Evolutionary conservation across 306 rosid species (phyloP).

Genomic region (Casuarina equisetifolia): DNA sequence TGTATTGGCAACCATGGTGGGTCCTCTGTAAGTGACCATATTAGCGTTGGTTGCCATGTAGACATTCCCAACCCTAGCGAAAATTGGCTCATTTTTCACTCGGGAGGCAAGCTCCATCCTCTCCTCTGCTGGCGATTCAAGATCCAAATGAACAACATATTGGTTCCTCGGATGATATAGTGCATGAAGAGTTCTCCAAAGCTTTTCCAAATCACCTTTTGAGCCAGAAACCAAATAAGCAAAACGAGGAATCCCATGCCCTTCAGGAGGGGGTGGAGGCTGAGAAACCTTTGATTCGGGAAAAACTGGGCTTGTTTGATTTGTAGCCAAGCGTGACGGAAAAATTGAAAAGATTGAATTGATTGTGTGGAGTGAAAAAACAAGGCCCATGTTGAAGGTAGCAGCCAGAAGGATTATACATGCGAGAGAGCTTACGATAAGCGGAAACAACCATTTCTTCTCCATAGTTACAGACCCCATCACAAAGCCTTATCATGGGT

Average conservation of each 20-base stretch:
- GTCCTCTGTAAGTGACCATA: constrained; percentile 93
- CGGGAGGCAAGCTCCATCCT: constrained; percentile 49
- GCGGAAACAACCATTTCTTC: no score
- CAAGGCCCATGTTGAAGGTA: constrained; percentile 70
- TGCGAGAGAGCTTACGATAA: constrained; percentile 32
- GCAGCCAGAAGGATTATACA: constrained; percentile 66
- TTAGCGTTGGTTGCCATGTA: constrained; percentile 69
- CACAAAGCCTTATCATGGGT: constrained; percentile 40
- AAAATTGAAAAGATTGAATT: constrained; percentile 69
- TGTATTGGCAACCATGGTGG: constrained; percentile 37
- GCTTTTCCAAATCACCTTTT: constrained; percentile 35
- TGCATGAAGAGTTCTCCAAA: constrained; percentile 89
- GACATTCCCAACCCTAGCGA: background rate
- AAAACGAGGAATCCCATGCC: no score
- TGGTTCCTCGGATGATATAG: constrained; percentile 86
- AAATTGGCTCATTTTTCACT: no score
- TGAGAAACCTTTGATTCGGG: no score
- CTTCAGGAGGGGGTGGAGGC: no score
- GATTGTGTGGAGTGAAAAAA: constrained; percentile 64
- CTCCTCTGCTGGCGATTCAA: constrained; percentile 67
- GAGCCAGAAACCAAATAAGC: no score
- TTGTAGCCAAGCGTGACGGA: constrained; percentile 43
- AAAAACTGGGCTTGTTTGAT: background rate
- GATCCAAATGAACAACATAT: constrained; percentile 86
- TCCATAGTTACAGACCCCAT: constrained; percentile 7